Conservation (phyloP, 768 basidiomycete species). For the Phaffia australis region DNA sequence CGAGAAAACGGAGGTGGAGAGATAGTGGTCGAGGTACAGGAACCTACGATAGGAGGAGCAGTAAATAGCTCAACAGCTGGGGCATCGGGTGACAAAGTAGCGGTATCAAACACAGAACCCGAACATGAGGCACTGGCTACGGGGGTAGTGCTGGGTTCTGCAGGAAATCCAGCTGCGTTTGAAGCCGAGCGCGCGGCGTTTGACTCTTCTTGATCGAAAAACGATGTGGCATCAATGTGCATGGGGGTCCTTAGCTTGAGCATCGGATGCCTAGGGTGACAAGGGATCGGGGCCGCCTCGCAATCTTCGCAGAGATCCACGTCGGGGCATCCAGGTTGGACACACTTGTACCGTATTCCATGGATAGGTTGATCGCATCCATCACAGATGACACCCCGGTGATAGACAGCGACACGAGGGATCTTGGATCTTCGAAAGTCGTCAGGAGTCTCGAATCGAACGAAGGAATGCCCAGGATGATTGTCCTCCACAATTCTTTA, state of each 20-base stretch:
- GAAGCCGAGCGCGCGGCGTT: no score
- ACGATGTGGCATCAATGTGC: neutral
- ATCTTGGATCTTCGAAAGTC: slow-evolving; percentile 35
- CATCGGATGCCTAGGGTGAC: slow-evolving; percentile 64
- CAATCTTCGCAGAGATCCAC: slow-evolving; percentile 70
- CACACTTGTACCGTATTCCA: slow-evolving; percentile 72
- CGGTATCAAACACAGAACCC: no score
- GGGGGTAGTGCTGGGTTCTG: no score
- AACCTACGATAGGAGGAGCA: no score
- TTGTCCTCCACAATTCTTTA: slow-evolving; percentile 42
- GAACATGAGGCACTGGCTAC: no score
- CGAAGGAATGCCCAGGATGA: slow-evolving; percentile 66
- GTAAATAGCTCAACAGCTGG: no score
- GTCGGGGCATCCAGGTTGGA: slow-evolving; percentile 64
- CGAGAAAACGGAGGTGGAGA: no score
- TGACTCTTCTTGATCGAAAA: slow-evolving; percentile 30
- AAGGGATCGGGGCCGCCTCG: slow-evolving; percentile 65
- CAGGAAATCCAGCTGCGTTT: no score
- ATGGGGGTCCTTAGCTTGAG: slow-evolving; percentile 49
- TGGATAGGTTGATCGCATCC: slow-evolving; percentile 41
- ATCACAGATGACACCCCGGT: slow-evolving; percentile 16
- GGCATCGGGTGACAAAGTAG: no score
- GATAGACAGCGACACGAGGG: neutral
- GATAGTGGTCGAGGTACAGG: no score
- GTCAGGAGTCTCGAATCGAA: slow-evolving; percentile 47